A percentile compares a stretch with the other conserved stretches of the same genome.
Conservation (phyloP, 83 land plant species). For the Picea abies region DNA sequence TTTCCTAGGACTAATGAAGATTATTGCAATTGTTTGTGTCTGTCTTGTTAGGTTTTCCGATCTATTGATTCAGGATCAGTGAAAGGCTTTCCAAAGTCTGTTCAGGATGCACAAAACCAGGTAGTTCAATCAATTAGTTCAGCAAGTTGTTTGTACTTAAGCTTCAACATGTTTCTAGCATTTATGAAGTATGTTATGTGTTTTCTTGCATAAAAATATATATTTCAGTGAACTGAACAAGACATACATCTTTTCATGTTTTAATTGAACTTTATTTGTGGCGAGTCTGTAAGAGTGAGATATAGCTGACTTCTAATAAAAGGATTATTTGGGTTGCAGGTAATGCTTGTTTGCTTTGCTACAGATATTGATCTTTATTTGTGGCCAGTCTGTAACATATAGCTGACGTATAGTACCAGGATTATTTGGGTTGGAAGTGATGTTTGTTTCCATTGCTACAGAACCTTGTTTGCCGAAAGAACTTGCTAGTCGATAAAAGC, state of each 20-base stretch:
- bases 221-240: not conserved
- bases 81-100: constrained; percentile 79
- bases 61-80: constrained; percentile 97
- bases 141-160: not conserved
- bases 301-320: too few relatives aligned
- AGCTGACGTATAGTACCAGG: too few relatives aligned
- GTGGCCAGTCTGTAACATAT: too few relatives aligned
- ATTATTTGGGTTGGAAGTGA: not conserved
- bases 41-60: constrained; percentile 67
- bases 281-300: too few relatives aligned
- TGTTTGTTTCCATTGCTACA: constrained; percentile 26
- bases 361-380: too few relatives aligned
- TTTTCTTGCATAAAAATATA: not conserved
- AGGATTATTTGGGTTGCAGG: too few relatives aligned
- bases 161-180: not conserved
- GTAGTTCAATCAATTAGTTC: constrained; percentile 24
- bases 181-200: not conserved
- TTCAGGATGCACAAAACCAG: constrained; percentile 46
- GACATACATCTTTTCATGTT: not conserved
- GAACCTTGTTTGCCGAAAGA: constrained; percentile 71
- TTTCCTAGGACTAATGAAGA: not conserved
- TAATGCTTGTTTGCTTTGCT: too few relatives aligned
- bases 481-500: constrained; percentile 71
- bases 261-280: not conserved
- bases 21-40: not conserved